These are phyloP conservation scores for Nicotiana otophora DNA, from an alignment of 257 asterid genomes.

Conservation along the genomic window DNA sequence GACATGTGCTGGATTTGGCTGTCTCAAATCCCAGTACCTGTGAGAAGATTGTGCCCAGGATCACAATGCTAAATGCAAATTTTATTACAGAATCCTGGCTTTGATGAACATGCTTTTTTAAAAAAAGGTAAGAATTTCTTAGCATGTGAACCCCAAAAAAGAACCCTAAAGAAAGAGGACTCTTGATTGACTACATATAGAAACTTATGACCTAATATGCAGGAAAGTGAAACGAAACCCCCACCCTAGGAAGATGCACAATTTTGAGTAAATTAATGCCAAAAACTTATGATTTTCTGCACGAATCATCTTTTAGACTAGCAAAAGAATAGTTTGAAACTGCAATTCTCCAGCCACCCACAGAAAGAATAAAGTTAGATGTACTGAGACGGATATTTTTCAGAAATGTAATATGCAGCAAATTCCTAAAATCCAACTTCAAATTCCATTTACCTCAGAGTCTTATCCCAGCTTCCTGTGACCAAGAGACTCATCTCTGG, in stretches of 20 bases:
- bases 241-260: not conserved
- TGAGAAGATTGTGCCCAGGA: conserved; percentile 6
- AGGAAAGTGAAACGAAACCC: not conserved
- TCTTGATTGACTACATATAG: not conserved
- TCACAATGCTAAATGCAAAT: not conserved
- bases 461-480: conserved; percentile 94
- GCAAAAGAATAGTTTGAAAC: not conserved
- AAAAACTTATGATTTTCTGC: not conserved
- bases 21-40: conserved; percentile 99
- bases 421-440: not conserved
- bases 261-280: not conserved
- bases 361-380: not conserved
- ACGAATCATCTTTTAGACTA: not conserved
- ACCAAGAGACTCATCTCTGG: conserved; percentile 84
- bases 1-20: conserved; percentile 77
- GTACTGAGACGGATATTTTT: not conserved
- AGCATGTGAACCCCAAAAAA: not conserved
- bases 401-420: not conserved
- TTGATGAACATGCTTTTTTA: not conserved
- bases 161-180: not conserved
- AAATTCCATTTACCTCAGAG: conserved; percentile 54
- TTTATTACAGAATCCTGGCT: not conserved
- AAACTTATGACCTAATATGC: not conserved
- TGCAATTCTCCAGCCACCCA: not conserved
- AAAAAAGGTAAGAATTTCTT: not conserved